Percentiles rank a stretch among this genome's conserved stretches.
Evolutionary conservation across 1,284 basidiomycete genomes (phyloP).

Genomic region (Limonomyces culmigenus): DNA sequence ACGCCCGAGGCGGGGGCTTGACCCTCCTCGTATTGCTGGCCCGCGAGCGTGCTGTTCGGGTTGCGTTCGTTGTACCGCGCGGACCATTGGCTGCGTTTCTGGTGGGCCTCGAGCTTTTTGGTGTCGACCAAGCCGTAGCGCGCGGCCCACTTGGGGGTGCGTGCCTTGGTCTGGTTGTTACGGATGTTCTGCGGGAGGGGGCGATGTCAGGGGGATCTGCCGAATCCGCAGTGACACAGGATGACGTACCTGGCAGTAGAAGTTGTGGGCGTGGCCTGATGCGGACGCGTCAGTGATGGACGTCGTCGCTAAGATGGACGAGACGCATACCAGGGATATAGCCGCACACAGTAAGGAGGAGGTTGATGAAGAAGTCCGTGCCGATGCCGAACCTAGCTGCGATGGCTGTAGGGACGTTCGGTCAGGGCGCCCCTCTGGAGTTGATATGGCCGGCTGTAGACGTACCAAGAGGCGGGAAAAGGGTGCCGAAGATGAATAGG

Average conservation of each 20-base stretch:
- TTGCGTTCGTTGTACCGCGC: conserved; percentile 72
- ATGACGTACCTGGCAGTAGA: conserved; percentile 65
- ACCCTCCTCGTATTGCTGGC: conserved; percentile 63
- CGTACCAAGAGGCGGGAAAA: conserved; percentile 78
- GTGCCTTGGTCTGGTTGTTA: conserved; percentile 82
- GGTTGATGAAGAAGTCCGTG: conserved; percentile 83
- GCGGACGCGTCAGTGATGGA: conserved; percentile 4
- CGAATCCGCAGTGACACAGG: neutral
- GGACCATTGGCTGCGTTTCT: conserved; percentile 76
- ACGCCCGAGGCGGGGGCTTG: conserved; percentile 35
- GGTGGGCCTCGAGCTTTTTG: conserved; percentile 56
- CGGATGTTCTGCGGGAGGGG: conserved; percentile 56
- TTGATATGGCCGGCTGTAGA: conserved; percentile 8
- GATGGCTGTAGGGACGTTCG: conserved; percentile 45
- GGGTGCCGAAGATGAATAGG: conserved; percentile 68
- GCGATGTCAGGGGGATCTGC: neutral
- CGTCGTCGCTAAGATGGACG: conserved; percentile 1
- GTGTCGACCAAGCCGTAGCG: conserved; percentile 78
- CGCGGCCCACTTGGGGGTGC: conserved; percentile 91
- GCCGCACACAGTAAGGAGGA: conserved; percentile 78
- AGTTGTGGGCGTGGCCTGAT: conserved; percentile 76
- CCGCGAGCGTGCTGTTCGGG: conserved; percentile 54
- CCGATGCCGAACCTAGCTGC: conserved; percentile 91
- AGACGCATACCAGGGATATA: conserved; percentile 65
- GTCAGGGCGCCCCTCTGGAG: neutral